A percentile compares a stretch with the other conserved stretches of the same genome.
Evolutionary conservation across 306 rosid species (phyloP).

Genomic region (Betula pendula): DNA sequence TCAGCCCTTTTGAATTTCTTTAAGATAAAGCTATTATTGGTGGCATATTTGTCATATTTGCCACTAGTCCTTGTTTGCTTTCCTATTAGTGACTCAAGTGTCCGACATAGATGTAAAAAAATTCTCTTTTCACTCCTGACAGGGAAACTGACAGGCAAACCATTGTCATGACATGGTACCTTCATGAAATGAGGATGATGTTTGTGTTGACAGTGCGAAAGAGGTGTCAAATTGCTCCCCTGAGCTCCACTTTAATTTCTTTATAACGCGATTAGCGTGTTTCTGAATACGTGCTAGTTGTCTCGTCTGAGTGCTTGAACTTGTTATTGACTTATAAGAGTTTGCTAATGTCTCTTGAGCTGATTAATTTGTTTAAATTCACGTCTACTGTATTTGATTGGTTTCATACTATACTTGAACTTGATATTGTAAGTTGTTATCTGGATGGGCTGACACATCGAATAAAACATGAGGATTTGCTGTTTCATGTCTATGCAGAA

Average conservation of each 20-base stretch:
- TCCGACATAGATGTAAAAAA: neutral
- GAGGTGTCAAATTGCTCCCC: neutral
- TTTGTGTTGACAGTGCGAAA: neutral
- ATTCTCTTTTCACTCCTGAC: neutral
- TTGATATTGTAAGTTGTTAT: neutral
- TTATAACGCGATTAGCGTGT: neutral
- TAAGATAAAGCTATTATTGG: neutral
- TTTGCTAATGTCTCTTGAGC: constrained; percentile 3
- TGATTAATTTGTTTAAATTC: neutral
- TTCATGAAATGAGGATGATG: neutral
- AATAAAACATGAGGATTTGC: constrained; percentile 1
- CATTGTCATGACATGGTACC: neutral
- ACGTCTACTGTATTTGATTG: neutral
- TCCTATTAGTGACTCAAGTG: neutral
- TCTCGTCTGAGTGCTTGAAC: neutral
- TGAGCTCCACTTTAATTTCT: neutral
- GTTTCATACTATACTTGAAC: neutral
- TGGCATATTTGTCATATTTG: neutral
- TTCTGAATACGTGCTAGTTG: neutral
- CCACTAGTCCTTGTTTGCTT: neutral
- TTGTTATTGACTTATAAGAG: neutral
- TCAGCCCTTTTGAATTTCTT: constrained; percentile 1
- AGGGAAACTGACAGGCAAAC: neutral
- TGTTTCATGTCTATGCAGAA: constrained; percentile 10
- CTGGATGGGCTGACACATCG: neutral